A percentile compares a stretch with the other conserved stretches of the same genome.
Evolutionary conservation across 2,329 filamentous ascomycete genomes (phyloP).

Genomic region (Cercospora brassicicola): DNA sequence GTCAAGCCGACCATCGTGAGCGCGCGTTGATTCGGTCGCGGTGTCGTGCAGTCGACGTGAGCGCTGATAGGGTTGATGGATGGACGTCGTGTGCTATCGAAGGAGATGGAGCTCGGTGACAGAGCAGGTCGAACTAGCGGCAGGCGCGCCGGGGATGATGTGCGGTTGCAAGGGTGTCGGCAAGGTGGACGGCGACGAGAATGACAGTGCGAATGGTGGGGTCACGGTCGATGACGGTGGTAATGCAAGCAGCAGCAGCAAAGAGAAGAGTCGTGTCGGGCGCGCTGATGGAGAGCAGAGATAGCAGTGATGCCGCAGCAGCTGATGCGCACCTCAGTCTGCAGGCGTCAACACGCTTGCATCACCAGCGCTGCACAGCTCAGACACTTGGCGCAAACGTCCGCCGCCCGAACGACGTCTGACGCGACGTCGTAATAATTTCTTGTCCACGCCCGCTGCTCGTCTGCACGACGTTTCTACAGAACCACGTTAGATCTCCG

Average conservation of each 20-base stretch:
- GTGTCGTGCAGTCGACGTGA: background rate
- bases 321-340: background rate
- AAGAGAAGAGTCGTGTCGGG: background rate
- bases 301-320: background rate
- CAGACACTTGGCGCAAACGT: background rate
- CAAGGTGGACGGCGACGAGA: background rate
- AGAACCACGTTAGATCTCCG: background rate
- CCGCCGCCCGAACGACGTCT: background rate
- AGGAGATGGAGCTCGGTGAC: slow-evolving; percentile 8
- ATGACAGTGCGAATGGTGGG: slow-evolving; percentile 5
- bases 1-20: slow-evolving; percentile 80
- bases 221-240: background rate
- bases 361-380: slow-evolving; percentile 7
- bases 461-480: background rate
- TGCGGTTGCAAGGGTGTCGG: background rate
- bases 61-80: background rate
- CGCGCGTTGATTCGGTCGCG: background rate
- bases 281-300: background rate
- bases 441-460: background rate
- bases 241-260: background rate
- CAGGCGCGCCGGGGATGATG: slow-evolving; percentile 12
- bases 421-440: background rate
- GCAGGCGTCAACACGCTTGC: slow-evolving; percentile 3
- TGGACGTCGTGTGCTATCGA: background rate
- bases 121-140: background rate